Conservation (phyloP, 495 filamentous ascomycete genomes). For the Penicillium herquei region DNA sequence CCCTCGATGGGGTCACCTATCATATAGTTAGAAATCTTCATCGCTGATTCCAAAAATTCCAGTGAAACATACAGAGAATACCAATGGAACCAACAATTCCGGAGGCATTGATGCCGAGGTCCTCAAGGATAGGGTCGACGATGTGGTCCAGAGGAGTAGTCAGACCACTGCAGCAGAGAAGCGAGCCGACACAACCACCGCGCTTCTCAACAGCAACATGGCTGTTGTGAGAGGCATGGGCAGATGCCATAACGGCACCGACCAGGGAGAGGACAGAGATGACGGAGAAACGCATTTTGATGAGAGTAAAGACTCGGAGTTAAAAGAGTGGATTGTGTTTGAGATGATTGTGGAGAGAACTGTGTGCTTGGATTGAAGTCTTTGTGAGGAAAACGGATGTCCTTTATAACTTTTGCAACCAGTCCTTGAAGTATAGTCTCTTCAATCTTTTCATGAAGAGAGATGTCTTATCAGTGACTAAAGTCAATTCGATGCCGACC, state of each 20-base stretch:
- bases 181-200: constrained; percentile 20
- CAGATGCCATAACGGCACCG: constrained; percentile 20
- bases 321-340: neutral
- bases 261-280: constrained; percentile 26
- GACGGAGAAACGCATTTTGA: constrained; percentile 33
- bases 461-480: neutral
- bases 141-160: constrained; percentile 34
- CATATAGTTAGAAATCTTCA: neutral
- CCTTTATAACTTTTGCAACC: constrained; percentile 14
- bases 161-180: constrained; percentile 34
- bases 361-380: neutral
- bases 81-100: constrained; percentile 60
- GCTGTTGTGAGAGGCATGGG: constrained; percentile 9
- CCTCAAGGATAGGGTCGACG: constrained; percentile 77
- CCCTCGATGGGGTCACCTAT: constrained; percentile 29
- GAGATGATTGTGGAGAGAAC: neutral
- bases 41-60: neutral
- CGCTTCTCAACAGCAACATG: constrained; percentile 6
- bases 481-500: neutral
- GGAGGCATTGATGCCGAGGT: constrained; percentile 77
- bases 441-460: neutral
- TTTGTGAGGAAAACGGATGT: constrained; percentile 3
- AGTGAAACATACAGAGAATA: constrained; percentile 29
- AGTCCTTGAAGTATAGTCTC: neutral
- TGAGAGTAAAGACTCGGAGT: neutral